Evolutionary conservation across 495 filamentous ascomycete genomes (phyloP).

Genomic region (Arthonia radiata): DNA sequence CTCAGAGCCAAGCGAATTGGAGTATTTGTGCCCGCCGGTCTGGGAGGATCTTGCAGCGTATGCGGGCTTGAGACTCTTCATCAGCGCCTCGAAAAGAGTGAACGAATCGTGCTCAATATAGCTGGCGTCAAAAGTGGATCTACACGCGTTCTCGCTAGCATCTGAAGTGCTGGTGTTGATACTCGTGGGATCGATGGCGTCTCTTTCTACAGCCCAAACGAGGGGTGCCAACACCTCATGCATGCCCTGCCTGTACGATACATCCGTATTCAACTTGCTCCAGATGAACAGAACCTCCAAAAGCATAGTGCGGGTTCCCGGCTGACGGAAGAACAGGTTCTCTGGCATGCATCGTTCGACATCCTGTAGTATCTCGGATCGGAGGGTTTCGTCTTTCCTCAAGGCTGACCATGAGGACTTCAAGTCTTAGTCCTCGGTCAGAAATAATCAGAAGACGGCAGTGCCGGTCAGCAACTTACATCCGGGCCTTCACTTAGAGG

Average conservation of each 20-base stretch:
- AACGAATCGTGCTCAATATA: slow-evolving; percentile 85
- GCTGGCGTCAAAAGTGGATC: slow-evolving; percentile 36
- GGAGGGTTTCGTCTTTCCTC: slow-evolving; percentile 57
- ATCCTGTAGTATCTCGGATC: slow-evolving; percentile 85
- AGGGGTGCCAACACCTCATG: slow-evolving; percentile 85
- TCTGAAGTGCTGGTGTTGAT: slow-evolving; percentile 6
- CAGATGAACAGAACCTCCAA: slow-evolving; percentile 81
- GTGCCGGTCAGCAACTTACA: slow-evolving; percentile 23
- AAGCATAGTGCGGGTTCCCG: slow-evolving; percentile 54
- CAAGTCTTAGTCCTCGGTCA: slow-evolving; percentile 19
- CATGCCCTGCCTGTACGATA: slow-evolving; percentile 92
- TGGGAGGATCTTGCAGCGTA: slow-evolving; percentile 30
- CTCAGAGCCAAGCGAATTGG: too few species aligned
- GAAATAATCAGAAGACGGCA: slow-evolving; percentile 5
- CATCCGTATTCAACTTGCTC: slow-evolving; percentile 71
- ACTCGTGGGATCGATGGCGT: slow-evolving; percentile 35
- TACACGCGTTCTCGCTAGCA: too few species aligned
- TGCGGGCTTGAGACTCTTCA: slow-evolving; percentile 66
- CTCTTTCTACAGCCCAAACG: slow-evolving; percentile 63
- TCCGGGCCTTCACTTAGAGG: slow-evolving; percentile 68
- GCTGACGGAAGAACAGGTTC: slow-evolving; percentile 65
- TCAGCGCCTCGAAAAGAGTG: slow-evolving; percentile 56
- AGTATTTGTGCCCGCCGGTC: too few species aligned
- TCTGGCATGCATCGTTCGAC: slow-evolving; percentile 85
- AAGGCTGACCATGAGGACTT: slow-evolving; percentile 78